phyloP scores from a whole-genome alignment of 2,329 filamentous ascomycete genomes.

The Ceratocystis albifundus region DNA sequence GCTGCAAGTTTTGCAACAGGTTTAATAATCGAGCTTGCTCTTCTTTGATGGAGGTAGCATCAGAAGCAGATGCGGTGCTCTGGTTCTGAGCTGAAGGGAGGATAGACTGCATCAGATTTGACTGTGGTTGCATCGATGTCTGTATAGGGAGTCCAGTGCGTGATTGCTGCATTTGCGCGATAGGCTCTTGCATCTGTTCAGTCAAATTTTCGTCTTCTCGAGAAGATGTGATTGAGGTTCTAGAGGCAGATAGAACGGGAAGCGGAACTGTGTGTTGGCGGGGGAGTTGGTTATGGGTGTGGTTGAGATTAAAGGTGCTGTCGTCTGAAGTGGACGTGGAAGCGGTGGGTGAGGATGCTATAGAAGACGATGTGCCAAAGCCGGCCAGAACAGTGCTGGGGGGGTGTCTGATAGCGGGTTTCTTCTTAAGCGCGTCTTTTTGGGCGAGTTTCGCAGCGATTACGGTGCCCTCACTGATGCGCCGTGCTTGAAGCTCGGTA shows the following conservation, averaged over 20 bases:
- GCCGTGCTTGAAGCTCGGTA: constrained; percentile 44
- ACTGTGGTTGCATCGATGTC: constrained; percentile 13
- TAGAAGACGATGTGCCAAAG: neutral
- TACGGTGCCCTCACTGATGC: constrained; percentile 50
- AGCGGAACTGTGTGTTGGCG: constrained; percentile 14
- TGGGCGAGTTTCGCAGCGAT: constrained; percentile 46
- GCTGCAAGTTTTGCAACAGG: constrained; percentile 44
- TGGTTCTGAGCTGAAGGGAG: constrained; percentile 1
- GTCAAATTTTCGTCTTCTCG: neutral
- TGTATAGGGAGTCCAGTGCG: constrained; percentile 14
- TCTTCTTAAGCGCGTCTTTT: constrained; percentile 38
- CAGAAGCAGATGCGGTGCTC: constrained; percentile 11
- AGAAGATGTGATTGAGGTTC: neutral
- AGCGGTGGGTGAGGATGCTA: neutral
- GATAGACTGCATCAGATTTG: constrained; percentile 19
- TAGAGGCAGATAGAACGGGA: neutral
- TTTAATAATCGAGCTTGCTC: constrained; percentile 51
- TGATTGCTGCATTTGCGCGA: constrained; percentile 13
- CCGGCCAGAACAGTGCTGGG: neutral
- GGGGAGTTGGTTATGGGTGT: neutral
- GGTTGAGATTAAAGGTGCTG: neutral
- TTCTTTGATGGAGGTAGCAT: constrained; percentile 33
- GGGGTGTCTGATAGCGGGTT: constrained; percentile 6
- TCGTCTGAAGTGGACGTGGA: neutral
- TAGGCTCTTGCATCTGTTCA: constrained; percentile 14